Evolutionary conservation across 2,329 filamentous ascomycete species (phyloP), one percentile per base, ranked within the genome.

Genomic region (Clonostachys rosea): DNA sequence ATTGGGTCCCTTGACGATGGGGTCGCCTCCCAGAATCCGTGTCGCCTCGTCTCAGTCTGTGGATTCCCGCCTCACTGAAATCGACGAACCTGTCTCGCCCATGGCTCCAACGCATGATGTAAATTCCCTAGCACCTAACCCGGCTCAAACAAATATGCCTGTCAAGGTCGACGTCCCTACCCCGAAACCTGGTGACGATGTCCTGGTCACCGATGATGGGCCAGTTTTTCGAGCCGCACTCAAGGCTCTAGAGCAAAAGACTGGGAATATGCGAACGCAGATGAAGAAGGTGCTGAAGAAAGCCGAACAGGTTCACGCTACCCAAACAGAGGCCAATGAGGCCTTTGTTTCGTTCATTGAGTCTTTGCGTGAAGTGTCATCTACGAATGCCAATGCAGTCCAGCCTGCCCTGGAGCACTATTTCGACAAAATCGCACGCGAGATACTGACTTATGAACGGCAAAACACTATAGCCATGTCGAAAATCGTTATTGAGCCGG

Each of bases 281-380:
- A 96, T 97, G 84, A 99, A 99, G 68, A 95, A 94, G 60, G 88
- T 99, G 8, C 73, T 99, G 55, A 95, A 94, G 63, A 89, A 86
- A 60, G 94, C 94, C n/a, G 94, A 97, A 60, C 85, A 89, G 7
- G 91, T 91, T 14, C 81, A 95, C 56, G 72, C 81, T 46, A 84
- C 91, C 4, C 92, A 96, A 63, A 74, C 76, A 4, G 83, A 87
- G 52, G 92, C 89, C 64, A 99, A 97, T 61, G 89, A 95, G 46
- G 86, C 91, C 6, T 85, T 95, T 55, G 71, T 80, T 14, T 83
- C 81, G 5, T 95, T 99, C 57, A 85, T 95, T 62, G 88, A 92
- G 13, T 86, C 92, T 5, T 73, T 99, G 34, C 83, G 86, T 52
- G 94, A 97, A 60, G 89, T 91, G 1, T 91, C 91, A 2, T 83